These are phyloP conservation scores for Phoma sp. DNA, from an alignment of 2,329 filamentous ascomycete species.

Conservation along the genomic window DNA sequence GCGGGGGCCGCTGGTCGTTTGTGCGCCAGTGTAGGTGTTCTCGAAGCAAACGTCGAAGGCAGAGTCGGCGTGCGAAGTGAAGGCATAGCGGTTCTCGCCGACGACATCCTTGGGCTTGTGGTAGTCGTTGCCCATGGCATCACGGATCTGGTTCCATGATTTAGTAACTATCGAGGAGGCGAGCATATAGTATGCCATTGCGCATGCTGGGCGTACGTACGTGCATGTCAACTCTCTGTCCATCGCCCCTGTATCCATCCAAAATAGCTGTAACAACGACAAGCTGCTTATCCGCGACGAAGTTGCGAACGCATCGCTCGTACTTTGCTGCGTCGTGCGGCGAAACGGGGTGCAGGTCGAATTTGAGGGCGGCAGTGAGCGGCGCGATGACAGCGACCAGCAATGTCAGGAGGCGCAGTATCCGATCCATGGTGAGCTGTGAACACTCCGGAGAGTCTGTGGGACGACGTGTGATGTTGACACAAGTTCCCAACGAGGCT, in stretches of 20 bases:
- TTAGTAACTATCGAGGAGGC: background rate
- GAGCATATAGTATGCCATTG: background rate
- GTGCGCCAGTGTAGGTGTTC: constrained; percentile 69
- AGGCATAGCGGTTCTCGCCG: constrained; percentile 90
- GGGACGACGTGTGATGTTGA: constrained; percentile 25
- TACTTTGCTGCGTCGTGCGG: constrained; percentile 67
- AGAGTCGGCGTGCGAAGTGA: constrained; percentile 89
- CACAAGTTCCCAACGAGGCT: constrained; percentile 5
- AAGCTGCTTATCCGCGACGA: constrained; percentile 87
- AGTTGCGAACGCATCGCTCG: constrained; percentile 95
- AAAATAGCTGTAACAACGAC: constrained; percentile 94
- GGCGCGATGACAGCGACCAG: constrained; percentile 50
- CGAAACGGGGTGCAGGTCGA: constrained; percentile 79
- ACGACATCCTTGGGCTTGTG: constrained; percentile 87
- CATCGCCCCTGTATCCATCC: constrained; percentile 85
- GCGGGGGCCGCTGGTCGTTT: constrained; percentile 57
- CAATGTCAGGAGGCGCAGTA: constrained; percentile 40
- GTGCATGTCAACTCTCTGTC: constrained; percentile 92
- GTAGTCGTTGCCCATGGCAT: constrained; percentile 95
- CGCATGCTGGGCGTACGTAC: constrained; percentile 60
- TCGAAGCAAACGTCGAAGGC: constrained; percentile 98
- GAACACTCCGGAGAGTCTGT: constrained; percentile 23
- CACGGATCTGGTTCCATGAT: constrained; percentile 74
- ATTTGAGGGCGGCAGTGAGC: constrained; percentile 75
- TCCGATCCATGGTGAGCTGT: constrained; percentile 40